Conservation (phyloP, 2,329 filamentous ascomycete species). For the Emericellopsis cladophorae region DNA sequence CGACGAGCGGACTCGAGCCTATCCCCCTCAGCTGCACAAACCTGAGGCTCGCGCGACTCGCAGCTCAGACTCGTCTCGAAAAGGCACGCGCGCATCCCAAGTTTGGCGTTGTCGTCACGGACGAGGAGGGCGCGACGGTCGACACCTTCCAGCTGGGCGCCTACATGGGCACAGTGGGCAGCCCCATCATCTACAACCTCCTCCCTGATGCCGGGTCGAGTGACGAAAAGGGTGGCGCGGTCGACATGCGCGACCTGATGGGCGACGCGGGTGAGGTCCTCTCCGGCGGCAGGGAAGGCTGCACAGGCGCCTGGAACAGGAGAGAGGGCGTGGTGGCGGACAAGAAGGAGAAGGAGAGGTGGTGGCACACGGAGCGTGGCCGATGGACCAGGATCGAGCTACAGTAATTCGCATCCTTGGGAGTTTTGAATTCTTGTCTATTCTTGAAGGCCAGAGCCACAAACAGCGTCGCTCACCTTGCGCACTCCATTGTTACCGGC, state of each 20-base stretch:
- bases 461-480: neutral
- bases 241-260: slow-evolving; percentile 37
- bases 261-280: slow-evolving; percentile 32
- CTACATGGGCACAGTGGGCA: slow-evolving; percentile 48
- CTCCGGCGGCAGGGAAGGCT: slow-evolving; percentile 21
- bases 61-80: slow-evolving; percentile 54
- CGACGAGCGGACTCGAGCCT: neutral
- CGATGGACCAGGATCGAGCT: slow-evolving; percentile 23
- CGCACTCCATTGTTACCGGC: too few relatives aligned
- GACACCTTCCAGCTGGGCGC: slow-evolving; percentile 44
- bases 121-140: slow-evolving; percentile 33
- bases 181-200: slow-evolving; percentile 47
- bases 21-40: slow-evolving; percentile 22
- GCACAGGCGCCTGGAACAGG: slow-evolving; percentile 33
- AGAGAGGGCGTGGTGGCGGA: slow-evolving; percentile 22
- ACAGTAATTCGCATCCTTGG: neutral
- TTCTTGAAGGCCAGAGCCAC: neutral
- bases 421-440: too few relatives aligned
- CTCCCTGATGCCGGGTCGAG: slow-evolving; percentile 41
- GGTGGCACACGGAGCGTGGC: slow-evolving; percentile 37
- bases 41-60: slow-evolving; percentile 39
- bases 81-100: slow-evolving; percentile 38
- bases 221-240: slow-evolving; percentile 43
- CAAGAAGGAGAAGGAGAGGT: slow-evolving; percentile 33
- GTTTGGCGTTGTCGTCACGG: slow-evolving; percentile 45